Conservation (phyloP, 192 early-diverging fungal genomes). For the Umbelopsis ramanniana region DNA sequence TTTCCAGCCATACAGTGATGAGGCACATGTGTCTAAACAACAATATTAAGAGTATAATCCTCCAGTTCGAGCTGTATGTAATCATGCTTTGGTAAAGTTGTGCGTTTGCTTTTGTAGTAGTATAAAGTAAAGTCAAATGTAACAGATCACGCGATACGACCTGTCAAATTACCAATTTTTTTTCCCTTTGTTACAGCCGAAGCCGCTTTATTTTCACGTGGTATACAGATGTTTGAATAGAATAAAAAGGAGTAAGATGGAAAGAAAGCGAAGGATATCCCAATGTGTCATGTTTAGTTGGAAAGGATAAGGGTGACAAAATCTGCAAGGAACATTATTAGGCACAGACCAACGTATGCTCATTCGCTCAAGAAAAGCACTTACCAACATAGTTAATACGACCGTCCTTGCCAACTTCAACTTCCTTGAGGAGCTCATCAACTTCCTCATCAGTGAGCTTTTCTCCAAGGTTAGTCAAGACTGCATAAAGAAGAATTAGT, state of each 20-base stretch:
- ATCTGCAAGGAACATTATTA: slow-evolving; percentile 27
- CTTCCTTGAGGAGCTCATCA: slow-evolving; percentile 79
- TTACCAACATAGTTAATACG: slow-evolving; percentile 83
- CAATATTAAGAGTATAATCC: no score
- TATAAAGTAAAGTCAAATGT: no score
- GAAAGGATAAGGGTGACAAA: slow-evolving; percentile 42
- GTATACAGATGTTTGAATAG: slow-evolving; percentile 21
- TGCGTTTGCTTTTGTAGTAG: no score
- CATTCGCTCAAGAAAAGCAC: not conserved
- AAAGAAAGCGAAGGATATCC: not conserved
- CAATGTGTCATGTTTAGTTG: slow-evolving; percentile 28
- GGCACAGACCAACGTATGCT: not conserved
- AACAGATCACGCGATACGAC: no score
- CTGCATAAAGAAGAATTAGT: slow-evolving; percentile 34
- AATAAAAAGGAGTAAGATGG: not conserved
- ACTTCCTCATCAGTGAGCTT: slow-evolving; percentile 78
- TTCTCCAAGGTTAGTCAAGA: slow-evolving; percentile 84
- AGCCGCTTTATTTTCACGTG: slow-evolving; percentile 15
- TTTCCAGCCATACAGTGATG: no score
- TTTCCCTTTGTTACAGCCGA: slow-evolving; percentile 15
- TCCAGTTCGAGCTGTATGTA: no score
- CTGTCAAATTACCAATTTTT: not conserved
- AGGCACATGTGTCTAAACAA: no score
- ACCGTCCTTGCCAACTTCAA: slow-evolving; percentile 75
- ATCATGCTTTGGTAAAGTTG: no score